Conservation (phyloP, 257 asterid genomes). For the Striga asiatica region DNA sequence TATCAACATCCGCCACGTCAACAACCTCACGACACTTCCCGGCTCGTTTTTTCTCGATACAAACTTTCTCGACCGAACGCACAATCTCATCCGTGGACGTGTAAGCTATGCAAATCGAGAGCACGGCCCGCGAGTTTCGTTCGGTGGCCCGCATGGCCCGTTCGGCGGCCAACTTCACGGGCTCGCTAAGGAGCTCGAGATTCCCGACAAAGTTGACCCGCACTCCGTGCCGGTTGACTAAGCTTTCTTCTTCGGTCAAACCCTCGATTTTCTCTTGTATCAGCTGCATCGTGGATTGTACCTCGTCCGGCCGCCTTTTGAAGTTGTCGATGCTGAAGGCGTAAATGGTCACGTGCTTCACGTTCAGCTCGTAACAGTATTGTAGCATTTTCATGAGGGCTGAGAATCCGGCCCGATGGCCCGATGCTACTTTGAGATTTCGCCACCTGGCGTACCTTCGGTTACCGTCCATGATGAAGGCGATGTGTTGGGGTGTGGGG, state of each 20-base stretch:
- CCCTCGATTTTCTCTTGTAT: slow-evolving; percentile 62
- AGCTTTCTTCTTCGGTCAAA: slow-evolving; percentile 41
- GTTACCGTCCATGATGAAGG: slow-evolving; percentile 82
- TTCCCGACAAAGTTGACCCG: slow-evolving; percentile 56
- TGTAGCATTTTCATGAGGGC: slow-evolving; percentile 53
- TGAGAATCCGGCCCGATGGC: slow-evolving; percentile 45
- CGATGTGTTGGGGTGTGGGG: slow-evolving; percentile 56
- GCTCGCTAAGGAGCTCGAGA: slow-evolving; percentile 48
- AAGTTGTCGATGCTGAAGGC: slow-evolving; percentile 88
- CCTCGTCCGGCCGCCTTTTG: slow-evolving; percentile 70
- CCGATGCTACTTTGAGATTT: slow-evolving; percentile 41
- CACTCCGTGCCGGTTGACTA: slow-evolving; percentile 50
- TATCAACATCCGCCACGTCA: slow-evolving; percentile 38
- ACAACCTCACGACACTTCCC: slow-evolving; percentile 16
- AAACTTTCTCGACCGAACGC: slow-evolving; percentile 47
- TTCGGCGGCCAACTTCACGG: slow-evolving; percentile 53
- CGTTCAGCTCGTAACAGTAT: slow-evolving; percentile 57
- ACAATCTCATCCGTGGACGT: slow-evolving; percentile 71
- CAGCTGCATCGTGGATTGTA: slow-evolving; percentile 60
- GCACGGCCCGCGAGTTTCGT: slow-evolving; percentile 38
- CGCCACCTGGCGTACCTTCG: slow-evolving; percentile 60
- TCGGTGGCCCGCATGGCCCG: slow-evolving; percentile 59
- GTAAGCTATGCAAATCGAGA: slow-evolving; percentile 69
- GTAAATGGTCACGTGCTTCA: slow-evolving; percentile 46
- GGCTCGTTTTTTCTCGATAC: slow-evolving; percentile 36